A percentile compares a stretch with the other conserved stretches of the same genome.
Evolutionary conservation across 2,329 filamentous ascomycete genomes (phyloP).

Genomic region (Coleophoma crateriformis): DNA sequence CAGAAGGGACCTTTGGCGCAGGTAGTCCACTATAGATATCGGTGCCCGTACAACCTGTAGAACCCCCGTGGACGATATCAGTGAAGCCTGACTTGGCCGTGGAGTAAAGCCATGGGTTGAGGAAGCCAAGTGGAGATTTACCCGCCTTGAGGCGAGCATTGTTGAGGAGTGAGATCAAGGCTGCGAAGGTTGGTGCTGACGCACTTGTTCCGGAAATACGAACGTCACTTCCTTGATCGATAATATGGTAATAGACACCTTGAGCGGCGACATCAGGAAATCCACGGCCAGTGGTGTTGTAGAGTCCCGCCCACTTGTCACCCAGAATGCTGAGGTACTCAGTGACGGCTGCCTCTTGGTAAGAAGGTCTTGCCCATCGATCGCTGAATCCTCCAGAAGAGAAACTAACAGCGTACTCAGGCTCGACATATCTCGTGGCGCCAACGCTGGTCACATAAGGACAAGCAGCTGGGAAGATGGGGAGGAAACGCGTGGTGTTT

Average conservation of each 20-base stretch:
- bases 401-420: slow-evolving; percentile 37
- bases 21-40: slow-evolving; percentile 12
- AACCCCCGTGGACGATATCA: slow-evolving; percentile 35
- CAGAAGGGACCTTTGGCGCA: slow-evolving; percentile 23
- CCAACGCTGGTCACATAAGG: slow-evolving; percentile 65
- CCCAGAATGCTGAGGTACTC: slow-evolving; percentile 36
- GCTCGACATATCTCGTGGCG: slow-evolving; percentile 44
- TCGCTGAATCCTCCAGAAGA: slow-evolving; percentile 45
- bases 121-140: slow-evolving; percentile 42
- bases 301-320: slow-evolving; percentile 38
- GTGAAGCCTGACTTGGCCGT: slow-evolving; percentile 39
- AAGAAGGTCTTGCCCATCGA: slow-evolving; percentile 40
- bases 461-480: slow-evolving; percentile 61
- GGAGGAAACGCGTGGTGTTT: slow-evolving; percentile 47
- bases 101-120: slow-evolving; percentile 56
- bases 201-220: slow-evolving; percentile 29
- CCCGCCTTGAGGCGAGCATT: slow-evolving; percentile 48
- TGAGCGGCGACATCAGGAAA: slow-evolving; percentile 52
- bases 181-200: slow-evolving; percentile 51
- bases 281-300: slow-evolving; percentile 41
- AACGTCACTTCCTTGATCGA: slow-evolving; percentile 6
- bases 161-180: slow-evolving; percentile 56
- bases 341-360: slow-evolving; percentile 38
- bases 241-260: slow-evolving; percentile 44
- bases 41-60: slow-evolving; percentile 29